phyloP scores from a whole-genome alignment of 495 filamentous ascomycete genomes.

The Penicillium goetzii region DNA sequence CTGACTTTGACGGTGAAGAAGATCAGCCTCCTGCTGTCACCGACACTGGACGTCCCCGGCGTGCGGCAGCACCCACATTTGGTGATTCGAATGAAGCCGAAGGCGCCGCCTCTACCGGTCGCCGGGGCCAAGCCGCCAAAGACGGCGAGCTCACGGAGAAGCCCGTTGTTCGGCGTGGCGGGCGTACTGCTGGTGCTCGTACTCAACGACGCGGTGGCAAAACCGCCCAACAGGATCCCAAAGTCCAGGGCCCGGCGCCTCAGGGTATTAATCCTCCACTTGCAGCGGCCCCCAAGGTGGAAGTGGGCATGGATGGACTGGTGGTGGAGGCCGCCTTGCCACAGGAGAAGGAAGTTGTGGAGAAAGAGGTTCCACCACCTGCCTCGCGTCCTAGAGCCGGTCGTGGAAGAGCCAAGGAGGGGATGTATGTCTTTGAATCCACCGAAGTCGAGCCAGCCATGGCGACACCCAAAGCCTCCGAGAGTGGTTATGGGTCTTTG shows the following conservation, averaged over 20 bases:
- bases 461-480: conserved; percentile 31
- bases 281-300: conserved; percentile 37
- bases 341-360: conserved; percentile 30
- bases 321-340: conserved; percentile 24
- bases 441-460: conserved; percentile 43
- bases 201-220: conserved; percentile 43
- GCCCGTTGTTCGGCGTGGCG: conserved; percentile 52
- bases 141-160: conserved; percentile 62
- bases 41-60: conserved; percentile 68
- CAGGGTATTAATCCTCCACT: conserved; percentile 26
- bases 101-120: conserved; percentile 33
- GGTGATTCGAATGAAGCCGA: conserved; percentile 63
- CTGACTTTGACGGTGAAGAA: conserved; percentile 61
- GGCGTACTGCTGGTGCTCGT: conserved; percentile 45
- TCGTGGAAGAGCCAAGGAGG: conserved; percentile 44
- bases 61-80: conserved; percentile 73
- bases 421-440: conserved; percentile 48
- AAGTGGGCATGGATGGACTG: conserved; percentile 36
- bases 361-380: conserved; percentile 29
- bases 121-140: conserved; percentile 51
- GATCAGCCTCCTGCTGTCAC: conserved; percentile 56
- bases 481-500: conserved; percentile 50
- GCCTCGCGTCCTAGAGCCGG: conserved; percentile 36
- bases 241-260: conserved; percentile 29
- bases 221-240: conserved; percentile 38